These are phyloP conservation scores for Alternaria postmessia DNA, from an alignment of 2,329 filamentous ascomycete genomes.

Conservation along the genomic window DNA sequence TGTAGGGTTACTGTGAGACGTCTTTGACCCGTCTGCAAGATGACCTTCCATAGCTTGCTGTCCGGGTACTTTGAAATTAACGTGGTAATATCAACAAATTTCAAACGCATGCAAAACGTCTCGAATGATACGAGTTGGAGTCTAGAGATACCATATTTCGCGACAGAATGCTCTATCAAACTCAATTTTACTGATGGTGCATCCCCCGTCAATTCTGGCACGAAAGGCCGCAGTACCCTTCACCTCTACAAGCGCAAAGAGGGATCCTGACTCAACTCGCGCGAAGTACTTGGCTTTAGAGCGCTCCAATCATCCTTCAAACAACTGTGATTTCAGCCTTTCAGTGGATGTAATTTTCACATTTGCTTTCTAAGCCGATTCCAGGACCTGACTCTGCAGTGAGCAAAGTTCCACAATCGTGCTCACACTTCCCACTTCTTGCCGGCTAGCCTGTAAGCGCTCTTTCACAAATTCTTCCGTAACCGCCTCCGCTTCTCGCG, in stretches of 20 bases:
- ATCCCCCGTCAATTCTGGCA: not conserved
- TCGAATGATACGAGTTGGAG: no score
- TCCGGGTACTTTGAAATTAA: not conserved
- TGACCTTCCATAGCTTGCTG: not conserved
- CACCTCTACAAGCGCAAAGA: no score
- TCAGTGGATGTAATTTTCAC: no score
- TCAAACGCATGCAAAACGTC: no score
- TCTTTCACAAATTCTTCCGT: conserved; percentile 30
- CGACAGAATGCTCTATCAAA: not conserved
- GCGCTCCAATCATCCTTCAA: no score
- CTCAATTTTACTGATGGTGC: no score
- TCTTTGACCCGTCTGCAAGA: not conserved
- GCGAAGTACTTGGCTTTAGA: no score
- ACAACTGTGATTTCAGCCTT: no score
- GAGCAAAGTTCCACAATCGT: conserved; percentile 41
- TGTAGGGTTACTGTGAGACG: not conserved
- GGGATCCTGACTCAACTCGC: no score
- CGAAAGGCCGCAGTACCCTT: no score
- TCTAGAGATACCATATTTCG: not conserved
- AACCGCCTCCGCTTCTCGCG: conserved; percentile 28
- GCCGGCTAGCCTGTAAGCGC: conserved; percentile 29
- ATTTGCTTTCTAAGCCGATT: not conserved
- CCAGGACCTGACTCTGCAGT: conserved; percentile 33
- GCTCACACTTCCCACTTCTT: conserved; percentile 35
- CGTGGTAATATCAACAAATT: no score